Conservation (phyloP, 371 early-diverging fungal species). For the Mortierella sp. region DNA sequence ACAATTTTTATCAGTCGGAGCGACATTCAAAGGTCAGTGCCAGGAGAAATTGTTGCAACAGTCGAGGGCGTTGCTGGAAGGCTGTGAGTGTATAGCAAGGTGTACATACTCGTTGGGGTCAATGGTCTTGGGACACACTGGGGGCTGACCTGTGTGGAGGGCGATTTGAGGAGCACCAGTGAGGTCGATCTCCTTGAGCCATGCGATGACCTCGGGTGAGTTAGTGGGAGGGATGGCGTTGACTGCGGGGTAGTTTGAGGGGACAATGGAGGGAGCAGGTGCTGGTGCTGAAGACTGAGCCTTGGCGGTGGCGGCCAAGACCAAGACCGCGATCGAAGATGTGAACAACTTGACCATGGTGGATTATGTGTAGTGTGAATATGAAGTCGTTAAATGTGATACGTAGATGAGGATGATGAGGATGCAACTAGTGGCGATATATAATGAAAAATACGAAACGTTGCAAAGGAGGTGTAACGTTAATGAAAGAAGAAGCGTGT, state of each 20-base stretch:
- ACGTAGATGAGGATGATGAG: neutral
- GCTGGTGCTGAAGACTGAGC: conserved; percentile 20
- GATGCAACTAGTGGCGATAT: too few relatives aligned
- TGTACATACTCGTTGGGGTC: conserved; percentile 32
- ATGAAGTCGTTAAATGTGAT: neutral
- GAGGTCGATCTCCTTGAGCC: conserved; percentile 50
- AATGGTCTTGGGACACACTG: conserved; percentile 31
- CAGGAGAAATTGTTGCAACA: neutral
- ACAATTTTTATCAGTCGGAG: too few relatives aligned
- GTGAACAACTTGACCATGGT: conserved; percentile 36
- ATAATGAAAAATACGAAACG: neutral
- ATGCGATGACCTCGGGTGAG: conserved; percentile 37
- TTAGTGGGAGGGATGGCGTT: conserved; percentile 26
- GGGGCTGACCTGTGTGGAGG: conserved; percentile 28
- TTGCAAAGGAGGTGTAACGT: neutral
- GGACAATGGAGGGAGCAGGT: neutral
- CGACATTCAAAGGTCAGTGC: too few relatives aligned
- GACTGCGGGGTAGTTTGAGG: conserved; percentile 12
- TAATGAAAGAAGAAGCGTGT: neutral
- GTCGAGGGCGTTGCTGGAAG: neutral
- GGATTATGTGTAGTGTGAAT: neutral
- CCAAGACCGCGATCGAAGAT: conserved; percentile 26
- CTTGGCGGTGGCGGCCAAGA: conserved; percentile 15
- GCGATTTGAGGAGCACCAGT: conserved; percentile 34
- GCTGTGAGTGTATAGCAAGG: neutral